Conservation (phyloP, 371 early-diverging fungal genomes). For the Nematocida sp. region DNA sequence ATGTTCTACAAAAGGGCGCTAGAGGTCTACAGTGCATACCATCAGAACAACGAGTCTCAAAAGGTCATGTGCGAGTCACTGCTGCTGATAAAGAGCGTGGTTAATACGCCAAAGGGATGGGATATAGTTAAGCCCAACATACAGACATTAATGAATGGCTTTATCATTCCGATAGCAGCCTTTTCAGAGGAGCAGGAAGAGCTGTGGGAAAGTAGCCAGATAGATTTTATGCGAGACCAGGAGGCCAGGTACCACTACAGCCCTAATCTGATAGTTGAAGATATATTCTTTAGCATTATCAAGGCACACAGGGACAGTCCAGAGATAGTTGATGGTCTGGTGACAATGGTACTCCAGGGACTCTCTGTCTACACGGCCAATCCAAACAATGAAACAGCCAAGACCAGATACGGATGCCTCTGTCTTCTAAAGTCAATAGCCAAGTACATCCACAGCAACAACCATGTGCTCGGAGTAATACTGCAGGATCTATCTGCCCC, state of each 20-base stretch:
- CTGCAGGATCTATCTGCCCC: constrained; percentile 50
- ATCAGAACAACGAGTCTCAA: background rate
- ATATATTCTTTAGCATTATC: constrained; percentile 57
- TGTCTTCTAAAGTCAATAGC: constrained; percentile 52
- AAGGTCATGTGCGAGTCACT: constrained; percentile 34
- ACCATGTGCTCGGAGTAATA: constrained; percentile 39
- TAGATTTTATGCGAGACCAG: constrained; percentile 57
- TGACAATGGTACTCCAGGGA: constrained; percentile 34
- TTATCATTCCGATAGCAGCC: constrained; percentile 54
- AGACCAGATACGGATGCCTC: constrained; percentile 54
- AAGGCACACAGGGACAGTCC: constrained; percentile 32
- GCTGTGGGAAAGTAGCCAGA: constrained; percentile 56
- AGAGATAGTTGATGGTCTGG: constrained; percentile 29
- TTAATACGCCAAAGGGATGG: constrained; percentile 26
- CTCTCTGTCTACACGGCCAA: constrained; percentile 24
- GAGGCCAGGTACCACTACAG: constrained; percentile 54
- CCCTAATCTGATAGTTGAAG: constrained; percentile 21
- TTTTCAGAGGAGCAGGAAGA: constrained; percentile 53
- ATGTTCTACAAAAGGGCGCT: constrained; percentile 19
- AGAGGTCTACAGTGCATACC: constrained; percentile 1
- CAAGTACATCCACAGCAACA: constrained; percentile 31
- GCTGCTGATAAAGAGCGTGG: constrained; percentile 48
- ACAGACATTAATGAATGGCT: constrained; percentile 40
- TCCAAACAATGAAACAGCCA: constrained; percentile 10
- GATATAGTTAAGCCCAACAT: constrained; percentile 40